Percentiles rank a stretch among this genome's conserved stretches.
Evolutionary conservation across 108 stramenopile genomes (phyloP).

Genomic region (Nitzschia sp.): DNA sequence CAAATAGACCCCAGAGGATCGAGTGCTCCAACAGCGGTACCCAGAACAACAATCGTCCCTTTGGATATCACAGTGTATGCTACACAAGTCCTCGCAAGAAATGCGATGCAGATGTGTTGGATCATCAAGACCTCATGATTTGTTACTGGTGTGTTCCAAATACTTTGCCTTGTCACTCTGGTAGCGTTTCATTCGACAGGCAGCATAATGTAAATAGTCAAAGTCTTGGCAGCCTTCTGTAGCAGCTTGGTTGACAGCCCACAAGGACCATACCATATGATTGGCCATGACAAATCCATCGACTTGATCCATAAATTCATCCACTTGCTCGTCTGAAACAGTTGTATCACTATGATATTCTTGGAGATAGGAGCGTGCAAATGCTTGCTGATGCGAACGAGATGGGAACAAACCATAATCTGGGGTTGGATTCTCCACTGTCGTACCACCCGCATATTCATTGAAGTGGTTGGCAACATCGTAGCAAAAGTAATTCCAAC

Average conservation of each 20-base stretch:
- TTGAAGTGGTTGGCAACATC: constrained; percentile 92
- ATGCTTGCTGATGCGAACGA: constrained; percentile 38
- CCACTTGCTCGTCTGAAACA: neutral
- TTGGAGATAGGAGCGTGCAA: constrained; percentile 59
- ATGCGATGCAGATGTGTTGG: no score
- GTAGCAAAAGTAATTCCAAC: constrained; percentile 71
- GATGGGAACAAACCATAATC: constrained; percentile 63
- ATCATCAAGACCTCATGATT: no score
- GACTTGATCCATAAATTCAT: constrained; percentile 47
- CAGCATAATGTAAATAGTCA: constrained; percentile 63
- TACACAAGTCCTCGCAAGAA: no score
- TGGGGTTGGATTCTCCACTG: constrained; percentile 40
- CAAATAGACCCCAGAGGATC: no score
- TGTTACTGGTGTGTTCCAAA: no score
- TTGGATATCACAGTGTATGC: no score
- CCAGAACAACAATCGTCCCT: no score
- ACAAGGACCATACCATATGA: constrained; percentile 86
- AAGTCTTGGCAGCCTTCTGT: constrained; percentile 77
- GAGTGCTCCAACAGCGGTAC: no score
- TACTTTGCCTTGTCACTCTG: no score
- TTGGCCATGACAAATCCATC: constrained; percentile 70
- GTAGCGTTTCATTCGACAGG: constrained; percentile 39
- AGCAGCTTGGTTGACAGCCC: constrained; percentile 83
- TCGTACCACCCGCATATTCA: constrained; percentile 80
- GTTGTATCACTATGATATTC: neutral